These are phyloP conservation scores for Posidonia oceanica DNA, from an alignment of 116 monocot species.

Conservation along the genomic window DNA sequence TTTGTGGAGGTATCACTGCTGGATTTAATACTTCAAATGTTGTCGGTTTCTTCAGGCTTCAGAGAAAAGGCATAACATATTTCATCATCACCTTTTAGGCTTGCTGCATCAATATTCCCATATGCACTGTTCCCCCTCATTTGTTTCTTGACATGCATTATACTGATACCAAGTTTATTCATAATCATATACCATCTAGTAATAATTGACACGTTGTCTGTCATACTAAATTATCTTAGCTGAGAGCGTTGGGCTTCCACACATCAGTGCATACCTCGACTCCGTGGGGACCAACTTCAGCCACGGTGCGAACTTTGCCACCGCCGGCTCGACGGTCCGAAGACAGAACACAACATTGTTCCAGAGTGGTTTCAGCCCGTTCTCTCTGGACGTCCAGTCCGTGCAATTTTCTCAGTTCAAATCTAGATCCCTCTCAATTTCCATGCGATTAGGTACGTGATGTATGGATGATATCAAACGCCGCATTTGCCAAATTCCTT, in stretches of 20 bases:
- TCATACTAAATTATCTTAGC: slow-evolving; percentile 21
- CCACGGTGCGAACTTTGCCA: slow-evolving; percentile 93
- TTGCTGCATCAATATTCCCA: too few species aligned
- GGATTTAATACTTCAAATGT: too few species aligned
- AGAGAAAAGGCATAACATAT: too few species aligned
- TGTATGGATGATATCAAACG: too few species aligned
- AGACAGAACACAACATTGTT: slow-evolving; percentile 56
- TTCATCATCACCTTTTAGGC: too few species aligned
- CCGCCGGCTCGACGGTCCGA: slow-evolving; percentile 78
- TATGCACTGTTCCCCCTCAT: too few species aligned
- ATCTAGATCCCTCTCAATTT: slow-evolving; percentile 23
- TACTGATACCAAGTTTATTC: too few species aligned
- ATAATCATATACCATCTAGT: neutral
- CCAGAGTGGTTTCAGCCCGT: slow-evolving; percentile 75
- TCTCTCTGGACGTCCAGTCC: slow-evolving; percentile 78
- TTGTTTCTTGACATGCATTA: too few species aligned
- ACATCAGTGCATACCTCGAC: slow-evolving; percentile 69
- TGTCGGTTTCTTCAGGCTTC: too few species aligned
- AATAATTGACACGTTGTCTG: neutral
- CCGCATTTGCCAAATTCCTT: too few species aligned
- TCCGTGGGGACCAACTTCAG: slow-evolving; percentile 78
- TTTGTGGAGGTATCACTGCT: too few species aligned
- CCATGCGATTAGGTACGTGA: neutral
- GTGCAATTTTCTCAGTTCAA: slow-evolving; percentile 82
- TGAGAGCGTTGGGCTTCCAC: slow-evolving; percentile 48